Conservation (phyloP, 2,329 filamentous ascomycete species). For the Lachnum nothofagi region DNA sequence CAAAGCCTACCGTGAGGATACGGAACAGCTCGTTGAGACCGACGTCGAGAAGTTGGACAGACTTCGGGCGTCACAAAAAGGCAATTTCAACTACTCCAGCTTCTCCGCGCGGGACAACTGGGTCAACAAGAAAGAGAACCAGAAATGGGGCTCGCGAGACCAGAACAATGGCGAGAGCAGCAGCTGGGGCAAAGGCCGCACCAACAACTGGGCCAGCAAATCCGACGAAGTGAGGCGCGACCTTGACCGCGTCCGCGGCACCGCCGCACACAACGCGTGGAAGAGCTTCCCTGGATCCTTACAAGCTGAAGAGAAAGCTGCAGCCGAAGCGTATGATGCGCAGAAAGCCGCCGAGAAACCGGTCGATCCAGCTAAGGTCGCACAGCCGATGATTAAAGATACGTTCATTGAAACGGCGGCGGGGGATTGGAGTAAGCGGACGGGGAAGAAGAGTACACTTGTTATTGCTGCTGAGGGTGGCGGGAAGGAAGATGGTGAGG, state of each 20-base stretch:
- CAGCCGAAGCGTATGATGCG: slow-evolving; percentile 15
- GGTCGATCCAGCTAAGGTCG: slow-evolving; percentile 8
- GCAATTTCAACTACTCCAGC: neutral
- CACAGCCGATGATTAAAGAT: slow-evolving; percentile 24
- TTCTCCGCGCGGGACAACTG: neutral
- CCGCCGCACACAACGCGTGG: slow-evolving; percentile 23
- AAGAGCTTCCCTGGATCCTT: slow-evolving; percentile 21
- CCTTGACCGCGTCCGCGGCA: neutral
- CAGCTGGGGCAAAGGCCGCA: neutral
- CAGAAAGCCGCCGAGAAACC: slow-evolving; percentile 2
- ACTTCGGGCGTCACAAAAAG: slow-evolving; percentile 1
- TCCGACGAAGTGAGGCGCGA: neutral
- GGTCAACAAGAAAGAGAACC: neutral
- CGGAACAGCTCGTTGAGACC: slow-evolving; percentile 83
- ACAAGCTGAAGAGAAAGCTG: slow-evolving; percentile 25
- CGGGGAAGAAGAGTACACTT: slow-evolving; percentile 19
- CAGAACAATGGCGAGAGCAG: neutral
- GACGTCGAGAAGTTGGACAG: slow-evolving; percentile 58
- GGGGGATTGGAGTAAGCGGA: slow-evolving; percentile 30
- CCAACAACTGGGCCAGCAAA: neutral
- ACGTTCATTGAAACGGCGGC: slow-evolving; percentile 29
- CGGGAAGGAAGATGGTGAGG: no score
- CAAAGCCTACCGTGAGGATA: slow-evolving; percentile 61
- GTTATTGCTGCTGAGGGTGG: slow-evolving; percentile 2
- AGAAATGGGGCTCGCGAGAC: neutral